phyloP scores from a whole-genome alignment of 2,329 filamentous ascomycete species.

The Paraphaeosphaeria minitans region DNA sequence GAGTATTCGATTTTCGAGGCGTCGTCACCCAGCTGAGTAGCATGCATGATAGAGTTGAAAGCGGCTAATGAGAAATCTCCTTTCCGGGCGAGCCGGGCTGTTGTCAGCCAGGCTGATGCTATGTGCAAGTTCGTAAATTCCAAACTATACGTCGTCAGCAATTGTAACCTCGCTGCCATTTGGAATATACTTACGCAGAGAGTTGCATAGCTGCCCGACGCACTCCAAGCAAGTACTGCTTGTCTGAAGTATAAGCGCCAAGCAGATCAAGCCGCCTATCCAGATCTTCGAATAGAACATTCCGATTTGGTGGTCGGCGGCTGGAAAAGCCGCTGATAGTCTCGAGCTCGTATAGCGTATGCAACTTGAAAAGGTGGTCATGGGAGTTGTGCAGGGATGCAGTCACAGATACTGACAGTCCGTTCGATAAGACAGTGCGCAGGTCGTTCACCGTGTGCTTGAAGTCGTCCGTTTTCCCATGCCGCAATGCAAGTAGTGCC shows the following conservation, averaged over 20 bases:
- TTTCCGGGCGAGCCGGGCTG: conserved; percentile 84
- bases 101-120: conserved; percentile 83
- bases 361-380: conserved; percentile 81
- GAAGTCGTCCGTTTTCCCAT: conserved; percentile 59
- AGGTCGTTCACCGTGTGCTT: conserved; percentile 64
- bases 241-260: conserved; percentile 87
- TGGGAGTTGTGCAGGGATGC: conserved; percentile 83
- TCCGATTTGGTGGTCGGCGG: conserved; percentile 44
- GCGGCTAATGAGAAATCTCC: conserved; percentile 82
- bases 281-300: conserved; percentile 58
- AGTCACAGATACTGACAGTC: conserved; percentile 77
- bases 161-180: conserved; percentile 1
- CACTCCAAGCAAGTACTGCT: conserved; percentile 88
- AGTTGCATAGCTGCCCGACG: conserved; percentile 87
- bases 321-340: conserved; percentile 62
- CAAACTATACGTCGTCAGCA: conserved; percentile 42
- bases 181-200: conserved; percentile 59
- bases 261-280: conserved; percentile 83
- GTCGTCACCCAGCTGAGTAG: conserved; percentile 80
- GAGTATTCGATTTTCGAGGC: conserved; percentile 94
- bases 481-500: conserved; percentile 65
- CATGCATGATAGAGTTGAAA: conserved; percentile 91
- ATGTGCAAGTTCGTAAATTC: conserved; percentile 74
- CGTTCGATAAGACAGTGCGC: conserved; percentile 71
- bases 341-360: conserved; percentile 87